Evolutionary conservation across 805 yeast genomes (phyloP).

Genomic region (Jamesozyma piceae): DNA sequence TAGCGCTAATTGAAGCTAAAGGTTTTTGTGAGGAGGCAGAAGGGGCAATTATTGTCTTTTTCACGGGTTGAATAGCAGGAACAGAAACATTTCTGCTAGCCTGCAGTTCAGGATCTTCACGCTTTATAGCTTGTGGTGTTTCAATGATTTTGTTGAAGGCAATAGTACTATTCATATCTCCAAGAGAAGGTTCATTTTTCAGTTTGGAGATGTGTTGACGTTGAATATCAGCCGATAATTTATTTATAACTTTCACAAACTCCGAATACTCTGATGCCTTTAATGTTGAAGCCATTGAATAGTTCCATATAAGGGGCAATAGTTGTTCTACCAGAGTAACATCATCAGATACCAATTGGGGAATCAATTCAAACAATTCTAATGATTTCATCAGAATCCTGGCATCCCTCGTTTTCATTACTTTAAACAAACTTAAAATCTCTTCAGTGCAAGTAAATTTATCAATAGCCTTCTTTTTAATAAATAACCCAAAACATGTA

Average conservation of each 20-base stretch:
- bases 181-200: constrained; percentile 8
- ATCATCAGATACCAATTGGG: constrained; percentile 39
- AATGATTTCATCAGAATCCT: constrained; percentile 46
- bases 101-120: constrained; percentile 19
- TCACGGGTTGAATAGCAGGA: constrained; percentile 23
- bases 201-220: constrained; percentile 32
- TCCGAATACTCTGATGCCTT: constrained; percentile 34
- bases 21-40: background rate
- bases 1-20: background rate
- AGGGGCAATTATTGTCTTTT: constrained; percentile 1
- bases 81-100: constrained; percentile 17
- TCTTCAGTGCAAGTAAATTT: constrained; percentile 64
- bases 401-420: constrained; percentile 69
- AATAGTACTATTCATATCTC: constrained; percentile 16
- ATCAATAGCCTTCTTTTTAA: constrained; percentile 56
- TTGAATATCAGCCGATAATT: constrained; percentile 38
- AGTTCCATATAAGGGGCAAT: constrained; percentile 43
- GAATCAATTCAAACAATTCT: constrained; percentile 32
- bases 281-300: constrained; percentile 40
- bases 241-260: constrained; percentile 34
- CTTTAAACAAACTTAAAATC: constrained; percentile 66
- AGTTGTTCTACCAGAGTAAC: constrained; percentile 42
- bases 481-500: constrained; percentile 47
- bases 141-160: constrained; percentile 23
- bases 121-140: constrained; percentile 10